Base-by-base conservation (phyloP, 225 moss, liverwort and hornwort genomes). In the Marchantia paleacea region DNA sequence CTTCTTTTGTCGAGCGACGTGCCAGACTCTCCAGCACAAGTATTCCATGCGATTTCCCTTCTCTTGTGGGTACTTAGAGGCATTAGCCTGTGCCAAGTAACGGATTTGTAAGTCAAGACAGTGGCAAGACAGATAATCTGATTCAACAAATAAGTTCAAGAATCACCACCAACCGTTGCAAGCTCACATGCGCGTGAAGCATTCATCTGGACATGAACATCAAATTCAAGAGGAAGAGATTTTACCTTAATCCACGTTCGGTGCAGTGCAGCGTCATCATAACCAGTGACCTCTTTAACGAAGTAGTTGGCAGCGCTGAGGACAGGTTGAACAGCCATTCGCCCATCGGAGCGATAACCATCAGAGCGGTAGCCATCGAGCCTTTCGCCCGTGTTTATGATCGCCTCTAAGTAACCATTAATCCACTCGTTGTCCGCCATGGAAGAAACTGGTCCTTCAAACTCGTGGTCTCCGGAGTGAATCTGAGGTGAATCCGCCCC, bases 11-110 rank as follows among this genome's bases (percentile, higher is more conserved):
- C 93, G 89, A 58, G 93, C 93, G 78, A 93, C 89, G 78, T 93
- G 93, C 91, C 93, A 93, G 78, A 93, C 88, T 82, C 93, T 86
- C 93, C 93, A 93, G 80, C 93, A 93, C 74, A 93, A 84, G 68
- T 90, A 89, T 78, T 93, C 93, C 93, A 91, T 83, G 65, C 91
- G 86, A 82, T 90, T 83, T 50, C 82, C 89, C 72, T 90, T 84
- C 88, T 90, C 91, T 83, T 85, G 88, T n/a, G 89, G 90, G 83
- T 83, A 90, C 77, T 90, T 84, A 50, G 90, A 82, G 52, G 90
- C 90, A 26, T 90, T 90, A 1, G 88, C 93, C 93, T 93, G 87
- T 84, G 39, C 39, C 39, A 39, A 80, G 77, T 24, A 70, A 78
- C 75, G 10, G 15, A 75, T 30, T 26, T n/a, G 65, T 65, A 9